Evolutionary conservation across 192 early-diverging fungal species (phyloP), one percentile per base, ranked within the genome.

Genomic region (Obelidium mucronatum): DNA sequence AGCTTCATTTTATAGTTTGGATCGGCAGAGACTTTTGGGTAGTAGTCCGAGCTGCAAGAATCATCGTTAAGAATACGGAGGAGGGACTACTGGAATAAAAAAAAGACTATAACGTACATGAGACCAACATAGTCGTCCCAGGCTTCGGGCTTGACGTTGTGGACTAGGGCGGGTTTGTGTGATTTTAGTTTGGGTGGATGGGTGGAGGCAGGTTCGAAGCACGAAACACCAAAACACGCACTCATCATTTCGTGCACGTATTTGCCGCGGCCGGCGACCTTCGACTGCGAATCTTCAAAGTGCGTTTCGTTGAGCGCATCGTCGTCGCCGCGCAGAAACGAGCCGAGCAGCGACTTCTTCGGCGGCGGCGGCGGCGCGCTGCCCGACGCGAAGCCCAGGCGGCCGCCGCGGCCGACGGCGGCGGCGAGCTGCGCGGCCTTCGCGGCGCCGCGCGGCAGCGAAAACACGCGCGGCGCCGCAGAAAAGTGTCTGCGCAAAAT

Each of bases 221-320:
- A n/a, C n/a, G n/a, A n/a, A n/a, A n/a, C n/a, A n/a, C n/a, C n/a
- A n/a, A n/a, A n/a, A 67, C 58, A 83, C 82, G 78, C 83, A 92
- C 91, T 91, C 72, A 91, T 85, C 54, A 96, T 78, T 80, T 98
- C 95, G 81, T 96, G 94, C 19, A 96, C 93, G 71, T 93, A 96
- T 84, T 96, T 96, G 52, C 93, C 55, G 24, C 55, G 55, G 24
- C 17, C 55, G 30, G 55, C 55, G 8, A 58, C 55, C 30, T 58
- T 58, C 24, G 24, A 28, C 55, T 58, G 55, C 55, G 55, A 58
- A 31, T 58, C 55, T 6, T 11, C 55, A 58, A 58, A 58, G 55
- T 22, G 26, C 55, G 11, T 58, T 58, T 58, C 0, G 30, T 58
- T 26, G 24, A 31, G 24, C 17, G 8, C 24, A 8, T 11, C 22